phyloP scores from a whole-genome alignment of 257 asterid species.

The Solanum pinnatisectum region DNA sequence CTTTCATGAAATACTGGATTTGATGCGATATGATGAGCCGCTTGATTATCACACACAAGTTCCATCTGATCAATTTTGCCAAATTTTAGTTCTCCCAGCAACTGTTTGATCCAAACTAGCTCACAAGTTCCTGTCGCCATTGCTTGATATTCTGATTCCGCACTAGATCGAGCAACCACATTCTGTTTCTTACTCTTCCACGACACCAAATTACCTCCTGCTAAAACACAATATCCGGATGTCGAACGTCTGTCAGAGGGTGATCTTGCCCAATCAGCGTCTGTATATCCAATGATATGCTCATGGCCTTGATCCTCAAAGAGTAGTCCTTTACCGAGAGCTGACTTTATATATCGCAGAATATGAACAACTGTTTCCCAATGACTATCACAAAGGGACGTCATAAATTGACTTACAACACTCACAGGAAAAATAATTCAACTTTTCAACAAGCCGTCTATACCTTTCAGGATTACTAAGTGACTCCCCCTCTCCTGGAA shows the following conservation, averaged over 20 bases:
- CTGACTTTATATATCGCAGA: neutral
- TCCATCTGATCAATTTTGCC: neutral
- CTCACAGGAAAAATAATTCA: neutral
- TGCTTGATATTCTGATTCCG: neutral
- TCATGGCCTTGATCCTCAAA: neutral
- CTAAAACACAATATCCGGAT: no score
- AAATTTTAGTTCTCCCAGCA: neutral
- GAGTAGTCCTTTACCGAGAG: neutral
- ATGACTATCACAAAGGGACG: neutral
- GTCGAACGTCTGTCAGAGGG: neutral
- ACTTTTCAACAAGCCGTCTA: neutral
- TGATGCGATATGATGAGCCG: neutral
- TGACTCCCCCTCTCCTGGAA: no score
- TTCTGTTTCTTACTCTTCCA: no score
- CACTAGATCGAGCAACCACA: no score
- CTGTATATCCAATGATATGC: neutral
- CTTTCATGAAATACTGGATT: neutral
- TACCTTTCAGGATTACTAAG: neutral
- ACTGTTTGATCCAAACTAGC: neutral
- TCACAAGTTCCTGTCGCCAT: neutral
- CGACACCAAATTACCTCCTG: no score
- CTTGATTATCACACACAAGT: neutral
- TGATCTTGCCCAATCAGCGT: neutral
- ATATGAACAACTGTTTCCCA: neutral
- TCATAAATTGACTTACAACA: neutral